Conservation (phyloP, 768 basidiomycete genomes). For the Rhizopogon roseolus region DNA sequence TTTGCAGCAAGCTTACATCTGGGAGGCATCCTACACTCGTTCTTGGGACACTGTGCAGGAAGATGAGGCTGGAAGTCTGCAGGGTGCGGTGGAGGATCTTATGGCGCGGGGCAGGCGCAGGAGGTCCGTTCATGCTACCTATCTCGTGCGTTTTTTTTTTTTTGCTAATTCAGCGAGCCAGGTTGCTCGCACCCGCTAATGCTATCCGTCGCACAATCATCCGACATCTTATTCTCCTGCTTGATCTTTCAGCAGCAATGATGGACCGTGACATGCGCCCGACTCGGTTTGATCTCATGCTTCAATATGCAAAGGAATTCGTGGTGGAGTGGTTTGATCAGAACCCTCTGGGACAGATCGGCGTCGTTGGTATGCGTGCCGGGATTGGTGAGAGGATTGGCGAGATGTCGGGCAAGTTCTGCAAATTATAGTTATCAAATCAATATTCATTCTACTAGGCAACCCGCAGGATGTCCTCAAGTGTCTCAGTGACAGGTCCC, state of each 20-base stretch:
- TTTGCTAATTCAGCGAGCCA: slow-evolving; percentile 24
- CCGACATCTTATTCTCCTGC: slow-evolving; percentile 86
- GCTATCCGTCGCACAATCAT: slow-evolving; percentile 95
- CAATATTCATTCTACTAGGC: slow-evolving; percentile 40
- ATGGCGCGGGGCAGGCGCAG: slow-evolving; percentile 82
- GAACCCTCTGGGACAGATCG: slow-evolving; percentile 96
- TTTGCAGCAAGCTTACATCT: slow-evolving; percentile 77
- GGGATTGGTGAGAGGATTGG: slow-evolving; percentile 88
- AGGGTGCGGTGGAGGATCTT: slow-evolving; percentile 84
- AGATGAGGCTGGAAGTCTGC: slow-evolving; percentile 89
- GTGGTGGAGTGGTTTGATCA: slow-evolving; percentile 98
- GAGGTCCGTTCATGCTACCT: slow-evolving; percentile 45
- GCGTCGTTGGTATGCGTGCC: slow-evolving; percentile 87
- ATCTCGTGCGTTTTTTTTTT: slow-evolving; percentile 5
- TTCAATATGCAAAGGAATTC: slow-evolving; percentile 90
- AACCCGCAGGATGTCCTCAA: slow-evolving; percentile 96
- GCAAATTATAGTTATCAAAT: neutral
- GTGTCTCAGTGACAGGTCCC: slow-evolving; percentile 78
- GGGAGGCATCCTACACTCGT: slow-evolving; percentile 93
- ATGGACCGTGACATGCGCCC: slow-evolving; percentile 95
- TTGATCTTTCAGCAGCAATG: slow-evolving; percentile 92
- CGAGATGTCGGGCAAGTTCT: slow-evolving; percentile 80
- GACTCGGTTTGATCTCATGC: slow-evolving; percentile 84
- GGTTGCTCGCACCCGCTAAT: slow-evolving; percentile 74
- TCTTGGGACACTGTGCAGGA: slow-evolving; percentile 98